Percentiles rank a stretch among this genome's conserved stretches.
Evolutionary conservation across 1,284 basidiomycete genomes (phyloP).

Genomic region (Cystobasidiaceae sp.): DNA sequence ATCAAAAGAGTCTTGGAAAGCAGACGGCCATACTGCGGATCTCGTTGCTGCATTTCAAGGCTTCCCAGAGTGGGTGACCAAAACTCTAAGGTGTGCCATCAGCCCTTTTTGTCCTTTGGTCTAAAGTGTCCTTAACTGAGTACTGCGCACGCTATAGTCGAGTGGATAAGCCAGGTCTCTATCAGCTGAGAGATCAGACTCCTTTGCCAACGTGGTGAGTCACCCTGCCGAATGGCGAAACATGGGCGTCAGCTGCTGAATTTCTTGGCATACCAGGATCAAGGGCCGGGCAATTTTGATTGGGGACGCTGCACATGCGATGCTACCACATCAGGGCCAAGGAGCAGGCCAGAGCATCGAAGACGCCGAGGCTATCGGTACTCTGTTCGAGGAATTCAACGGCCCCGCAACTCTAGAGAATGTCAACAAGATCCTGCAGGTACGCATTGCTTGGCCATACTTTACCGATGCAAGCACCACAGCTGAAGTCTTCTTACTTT

Average conservation of each 20-base stretch:
- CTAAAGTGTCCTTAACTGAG: no score
- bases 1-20: not conserved
- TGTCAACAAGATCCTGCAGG: not conserved
- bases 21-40: not conserved
- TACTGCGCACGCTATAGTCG: no score
- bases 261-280: not conserved
- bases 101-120: no score
- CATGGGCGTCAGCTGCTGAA: no score
- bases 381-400: not conserved
- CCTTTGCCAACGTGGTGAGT: no score
- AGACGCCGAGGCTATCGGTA: conserved; percentile 38
- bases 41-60: not conserved
- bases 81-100: no score
- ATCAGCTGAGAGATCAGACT: not conserved
- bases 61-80: not conserved
- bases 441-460: not conserved
- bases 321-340: conserved; percentile 39
- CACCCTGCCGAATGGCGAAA: no score
- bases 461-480: not conserved
- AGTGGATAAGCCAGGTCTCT: not conserved
- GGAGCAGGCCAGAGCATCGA: conserved; percentile 38
- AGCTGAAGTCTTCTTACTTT: conserved; percentile 20
- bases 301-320: not conserved
- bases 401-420: conserved; percentile 7
- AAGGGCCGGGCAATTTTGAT: not conserved